Base-by-base conservation (phyloP, 306 rosid genomes). In the Fragaria vesca region DNA sequence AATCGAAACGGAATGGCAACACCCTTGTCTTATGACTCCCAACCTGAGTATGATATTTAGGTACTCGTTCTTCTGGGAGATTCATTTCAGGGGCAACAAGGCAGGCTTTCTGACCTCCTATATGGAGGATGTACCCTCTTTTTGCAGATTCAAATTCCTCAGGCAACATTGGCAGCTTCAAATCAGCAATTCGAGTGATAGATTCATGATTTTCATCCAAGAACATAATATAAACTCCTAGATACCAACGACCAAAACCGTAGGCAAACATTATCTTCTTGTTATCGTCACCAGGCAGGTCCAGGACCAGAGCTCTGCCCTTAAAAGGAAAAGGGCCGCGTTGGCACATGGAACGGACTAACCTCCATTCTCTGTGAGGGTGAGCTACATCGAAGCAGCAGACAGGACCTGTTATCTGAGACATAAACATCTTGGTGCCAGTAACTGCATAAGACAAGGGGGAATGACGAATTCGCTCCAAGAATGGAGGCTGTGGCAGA, bases 101-200 rank as follows among this genome's bases (percentile, higher is more conserved):
- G 20, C 67, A 61, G 36, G 67, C 67, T 61, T 61, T 61, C 67
- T 61, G 67, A 28, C 20, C 67, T 60, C 66, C 66, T 61, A 61
- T 61, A 28, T 61, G 67, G 18, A 61, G 8, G 32, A 28, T 28
- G 6, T 28, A 12, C 13, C 0, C 5, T 0, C 4, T 11, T 1
- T 0, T 0, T 28, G 18, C 20, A 1, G 1, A 10, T 0, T 5
- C 20, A 12, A 26, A 61, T 28, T 61, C 67, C 34, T 5, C 17
- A 61, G 67, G 67, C 67, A 61, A 61, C 17, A 5, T 13, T 30
- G 67, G 67, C 38, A 26, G 67, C 67, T 61, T 61, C 1, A 61
- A 13, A 61, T 61, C 38, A 12, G 40, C 67, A 26, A 61, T 28
- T 28, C 9, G 38, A 1, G 17, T 61, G 38, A 61, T 61, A 26